phyloP scores from a whole-genome alignment of 371 early-diverging fungal species.

The Mortierella sp. region DNA sequence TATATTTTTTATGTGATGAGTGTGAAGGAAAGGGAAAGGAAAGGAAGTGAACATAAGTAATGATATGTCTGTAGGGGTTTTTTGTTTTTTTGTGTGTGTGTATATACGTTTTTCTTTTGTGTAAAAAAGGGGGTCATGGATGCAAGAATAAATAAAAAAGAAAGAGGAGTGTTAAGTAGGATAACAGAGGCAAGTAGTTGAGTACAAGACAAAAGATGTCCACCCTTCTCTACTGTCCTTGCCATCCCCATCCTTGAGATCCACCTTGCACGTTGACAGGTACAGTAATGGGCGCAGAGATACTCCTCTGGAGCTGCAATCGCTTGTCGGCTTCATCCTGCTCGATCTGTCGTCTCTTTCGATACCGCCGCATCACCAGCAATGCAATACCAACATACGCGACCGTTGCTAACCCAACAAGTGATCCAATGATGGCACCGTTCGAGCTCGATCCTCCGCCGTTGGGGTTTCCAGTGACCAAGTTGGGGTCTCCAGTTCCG shows the following conservation, averaged over 20 bases:
- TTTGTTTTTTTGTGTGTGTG: background rate
- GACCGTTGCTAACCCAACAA: conserved; percentile 37
- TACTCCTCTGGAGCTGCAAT: conserved; percentile 17
- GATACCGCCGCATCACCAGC: conserved; percentile 25
- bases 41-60: conserved; percentile 8
- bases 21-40: background rate
- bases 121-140: background rate
- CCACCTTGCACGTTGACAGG: conserved; percentile 20
- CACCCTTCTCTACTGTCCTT: conserved; percentile 2
- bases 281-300: conserved; percentile 40
- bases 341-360: conserved; percentile 16
- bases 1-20: background rate
- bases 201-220: background rate
- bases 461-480: background rate
- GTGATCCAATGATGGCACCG: conserved; percentile 31
- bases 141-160: background rate
- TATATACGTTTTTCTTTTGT: background rate
- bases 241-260: conserved; percentile 51
- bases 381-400: conserved; percentile 46
- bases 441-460: conserved; percentile 3
- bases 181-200: background rate
- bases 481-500: conserved; percentile 11
- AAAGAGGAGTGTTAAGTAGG: background rate
- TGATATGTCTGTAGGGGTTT: background rate
- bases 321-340: conserved; percentile 15